phyloP scores from a whole-genome alignment of 805 yeast genomes.

The Metschnikowia kofuensis region DNA sequence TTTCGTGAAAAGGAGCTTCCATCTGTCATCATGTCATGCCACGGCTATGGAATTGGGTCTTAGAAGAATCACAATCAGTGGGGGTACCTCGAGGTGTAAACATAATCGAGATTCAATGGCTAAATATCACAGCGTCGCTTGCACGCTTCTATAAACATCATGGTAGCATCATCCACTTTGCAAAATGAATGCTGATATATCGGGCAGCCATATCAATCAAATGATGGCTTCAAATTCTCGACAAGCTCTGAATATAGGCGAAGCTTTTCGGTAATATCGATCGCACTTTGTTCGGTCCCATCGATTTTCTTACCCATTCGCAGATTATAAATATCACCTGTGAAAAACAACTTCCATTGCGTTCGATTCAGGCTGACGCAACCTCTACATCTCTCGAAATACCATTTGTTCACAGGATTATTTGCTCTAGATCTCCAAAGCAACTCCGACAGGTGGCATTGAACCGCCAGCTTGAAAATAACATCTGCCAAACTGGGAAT shows the following conservation, averaged over 20 bases:
- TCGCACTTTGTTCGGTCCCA: constrained; percentile 11
- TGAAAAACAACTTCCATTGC: constrained; percentile 40
- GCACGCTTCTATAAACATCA: too few relatives aligned
- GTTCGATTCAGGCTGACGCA: constrained; percentile 41
- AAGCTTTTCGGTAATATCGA: constrained; percentile 16
- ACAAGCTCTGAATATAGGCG: constrained; percentile 12
- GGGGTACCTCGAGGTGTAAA: too few relatives aligned
- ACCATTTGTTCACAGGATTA: constrained; percentile 97
- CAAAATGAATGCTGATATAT: too few relatives aligned
- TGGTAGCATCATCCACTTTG: too few relatives aligned
- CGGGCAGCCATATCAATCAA: background rate
- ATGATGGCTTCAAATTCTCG: constrained; percentile 13
- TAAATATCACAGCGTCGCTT: too few relatives aligned
- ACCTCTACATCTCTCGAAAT: constrained; percentile 85
- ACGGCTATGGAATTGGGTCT: too few relatives aligned
- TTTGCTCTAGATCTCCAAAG: constrained; percentile 86
- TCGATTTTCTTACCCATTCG: constrained; percentile 25
- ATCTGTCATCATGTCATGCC: too few relatives aligned
- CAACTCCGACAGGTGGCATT: constrained; percentile 65
- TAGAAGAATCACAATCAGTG: too few relatives aligned
- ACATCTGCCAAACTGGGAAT: constrained; percentile 92
- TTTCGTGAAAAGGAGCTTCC: too few relatives aligned
- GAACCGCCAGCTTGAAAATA: constrained; percentile 75
- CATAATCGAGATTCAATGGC: too few relatives aligned
- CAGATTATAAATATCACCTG: constrained; percentile 40